Evolutionary conservation across 257 asterid species (phyloP).

Genomic region (Mitragyna speciosa): DNA sequence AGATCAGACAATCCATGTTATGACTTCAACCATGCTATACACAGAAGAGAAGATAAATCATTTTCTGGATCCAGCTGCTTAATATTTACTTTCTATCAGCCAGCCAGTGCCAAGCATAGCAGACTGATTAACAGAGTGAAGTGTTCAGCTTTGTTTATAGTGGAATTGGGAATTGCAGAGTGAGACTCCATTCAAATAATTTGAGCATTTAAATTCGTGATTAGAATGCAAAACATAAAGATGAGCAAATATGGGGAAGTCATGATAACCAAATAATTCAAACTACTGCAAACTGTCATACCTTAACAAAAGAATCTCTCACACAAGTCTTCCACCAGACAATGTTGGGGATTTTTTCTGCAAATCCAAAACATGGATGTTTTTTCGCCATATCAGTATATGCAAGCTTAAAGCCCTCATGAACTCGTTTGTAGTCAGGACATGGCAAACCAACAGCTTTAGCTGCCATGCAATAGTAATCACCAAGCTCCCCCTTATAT

Average conservation of each 20-base stretch:
- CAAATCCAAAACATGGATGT: constrained; percentile 93
- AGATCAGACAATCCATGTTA: constrained; percentile 12
- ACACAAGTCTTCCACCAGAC: constrained; percentile 98
- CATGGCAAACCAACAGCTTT: constrained; percentile 88
- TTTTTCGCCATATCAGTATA: constrained; percentile 84
- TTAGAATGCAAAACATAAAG: too few species aligned
- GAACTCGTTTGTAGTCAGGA: constrained; percentile 87
- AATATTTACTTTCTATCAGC: background rate
- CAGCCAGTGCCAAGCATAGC: background rate
- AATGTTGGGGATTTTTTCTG: constrained; percentile 83
- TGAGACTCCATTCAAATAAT: background rate
- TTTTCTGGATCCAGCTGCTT: background rate
- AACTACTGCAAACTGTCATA: constrained; percentile 26
- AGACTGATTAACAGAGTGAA: background rate
- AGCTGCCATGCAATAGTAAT: constrained; percentile 99
- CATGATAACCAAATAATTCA: constrained; percentile 2
- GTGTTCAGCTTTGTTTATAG: too few species aligned
- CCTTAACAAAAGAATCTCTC: constrained; percentile 83
- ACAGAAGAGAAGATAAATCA: background rate
- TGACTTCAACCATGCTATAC: constrained; percentile 4
- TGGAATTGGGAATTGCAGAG: background rate
- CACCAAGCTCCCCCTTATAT: constrained; percentile 98
- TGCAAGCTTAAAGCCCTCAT: constrained; percentile 87
- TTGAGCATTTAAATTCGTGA: background rate
- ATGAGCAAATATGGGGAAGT: background rate